Evolutionary conservation across 1,139 yeast genomes (phyloP).

Genomic region (Meyerozyma guilliermondii): DNA sequence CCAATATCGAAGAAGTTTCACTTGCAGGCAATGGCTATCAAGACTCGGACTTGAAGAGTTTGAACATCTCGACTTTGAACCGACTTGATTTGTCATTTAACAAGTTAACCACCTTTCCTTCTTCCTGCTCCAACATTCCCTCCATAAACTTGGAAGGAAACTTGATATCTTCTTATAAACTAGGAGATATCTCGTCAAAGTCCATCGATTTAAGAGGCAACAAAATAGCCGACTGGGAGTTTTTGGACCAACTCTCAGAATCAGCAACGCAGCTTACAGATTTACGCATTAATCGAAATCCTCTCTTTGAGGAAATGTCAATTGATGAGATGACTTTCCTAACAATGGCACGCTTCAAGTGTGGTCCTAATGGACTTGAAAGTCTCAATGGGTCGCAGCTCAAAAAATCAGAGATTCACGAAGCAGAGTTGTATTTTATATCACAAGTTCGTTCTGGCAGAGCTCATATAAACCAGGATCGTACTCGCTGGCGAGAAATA

Average conservation of each 20-base stretch:
- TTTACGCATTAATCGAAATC: slow-evolving; percentile 50
- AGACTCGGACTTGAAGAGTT: slow-evolving; percentile 15
- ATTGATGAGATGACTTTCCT: slow-evolving; percentile 34
- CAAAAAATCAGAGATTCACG: slow-evolving; percentile 42
- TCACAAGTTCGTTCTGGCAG: slow-evolving; percentile 39
- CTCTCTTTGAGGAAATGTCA: slow-evolving; percentile 33
- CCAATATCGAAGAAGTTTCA: slow-evolving; percentile 35
- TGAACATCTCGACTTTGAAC: slow-evolving; percentile 11
- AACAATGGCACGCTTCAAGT: slow-evolving; percentile 46
- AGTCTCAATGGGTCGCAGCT: slow-evolving; percentile 56
- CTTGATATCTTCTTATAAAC: slow-evolving; percentile 8
- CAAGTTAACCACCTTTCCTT: slow-evolving; percentile 27
- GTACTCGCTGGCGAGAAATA: slow-evolving; percentile 23
- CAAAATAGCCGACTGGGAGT: slow-evolving; percentile 39
- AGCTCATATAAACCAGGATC: slow-evolving; percentile 17
- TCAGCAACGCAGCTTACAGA: slow-evolving; percentile 34
- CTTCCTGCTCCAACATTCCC: slow-evolving; percentile 7
- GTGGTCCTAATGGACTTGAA: slow-evolving; percentile 17
- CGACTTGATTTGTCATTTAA: slow-evolving; percentile 45
- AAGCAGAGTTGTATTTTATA: slow-evolving; percentile 66
- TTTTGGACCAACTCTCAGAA: slow-evolving; percentile 35
- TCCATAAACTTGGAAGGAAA: slow-evolving; percentile 25
- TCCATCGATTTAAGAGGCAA: slow-evolving; percentile 48
- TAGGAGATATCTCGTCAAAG: neutral
- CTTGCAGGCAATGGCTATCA: slow-evolving; percentile 44